Evolutionary conservation across 768 basidiomycete genomes (phyloP).

Genomic region (Polyporus arcularius): DNA sequence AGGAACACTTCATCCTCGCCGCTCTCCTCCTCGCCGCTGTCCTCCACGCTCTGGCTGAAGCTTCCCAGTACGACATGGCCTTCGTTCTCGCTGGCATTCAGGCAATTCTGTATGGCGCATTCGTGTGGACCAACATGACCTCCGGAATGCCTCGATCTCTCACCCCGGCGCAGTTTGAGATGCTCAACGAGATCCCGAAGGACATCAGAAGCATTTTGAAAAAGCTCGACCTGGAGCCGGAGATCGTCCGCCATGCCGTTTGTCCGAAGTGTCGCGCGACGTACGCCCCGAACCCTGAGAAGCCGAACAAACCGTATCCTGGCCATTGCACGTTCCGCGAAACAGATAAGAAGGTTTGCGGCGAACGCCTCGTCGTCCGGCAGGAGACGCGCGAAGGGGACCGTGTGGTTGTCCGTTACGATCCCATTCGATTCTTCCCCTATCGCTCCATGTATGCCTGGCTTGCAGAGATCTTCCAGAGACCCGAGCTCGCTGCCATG

Average conservation of each 20-base stretch:
- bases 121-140: background rate
- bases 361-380: background rate
- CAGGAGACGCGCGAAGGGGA: background rate
- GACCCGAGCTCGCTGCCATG: conserved; percentile 11
- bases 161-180: background rate
- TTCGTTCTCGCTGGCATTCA: background rate
- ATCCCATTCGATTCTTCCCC: background rate
- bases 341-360: background rate
- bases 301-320: conserved; percentile 2
- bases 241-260: background rate
- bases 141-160: background rate
- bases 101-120: background rate
- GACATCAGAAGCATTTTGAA: conserved; percentile 10
- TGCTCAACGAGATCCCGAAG: background rate
- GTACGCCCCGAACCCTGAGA: conserved; percentile 2
- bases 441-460: conserved; percentile 14
- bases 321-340: conserved; percentile 1
- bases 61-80: background rate
- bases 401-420: background rate
- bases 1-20: background rate
- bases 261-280: conserved; percentile 12
- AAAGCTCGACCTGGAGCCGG: conserved; percentile 7
- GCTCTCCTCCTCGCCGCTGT: background rate
- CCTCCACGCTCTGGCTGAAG: background rate
- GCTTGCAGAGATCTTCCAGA: conserved; percentile 15